Conservation (phyloP, 208 protist genomes). For the Trypanosoma rangeli region DNA sequence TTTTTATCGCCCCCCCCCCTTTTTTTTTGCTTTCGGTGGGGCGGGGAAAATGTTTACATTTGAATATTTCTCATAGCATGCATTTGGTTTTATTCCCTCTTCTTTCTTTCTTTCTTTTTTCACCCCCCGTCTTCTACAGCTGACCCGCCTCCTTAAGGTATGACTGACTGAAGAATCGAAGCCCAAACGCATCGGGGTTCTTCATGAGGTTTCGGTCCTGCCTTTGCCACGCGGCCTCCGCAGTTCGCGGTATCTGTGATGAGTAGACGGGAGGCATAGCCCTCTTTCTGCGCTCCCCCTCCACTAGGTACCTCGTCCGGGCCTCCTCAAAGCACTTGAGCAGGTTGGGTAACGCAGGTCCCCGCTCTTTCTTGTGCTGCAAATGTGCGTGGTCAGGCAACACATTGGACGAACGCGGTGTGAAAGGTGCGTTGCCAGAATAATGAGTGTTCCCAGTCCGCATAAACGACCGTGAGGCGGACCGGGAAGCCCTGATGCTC, state of each 20-base stretch:
- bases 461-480: conserved; percentile 1
- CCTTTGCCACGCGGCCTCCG: neutral
- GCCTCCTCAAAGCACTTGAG: conserved; percentile 67
- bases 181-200: conserved; percentile 63
- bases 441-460: neutral
- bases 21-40: neutral
- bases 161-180: conserved; percentile 46
- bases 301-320: conserved; percentile 51
- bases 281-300: conserved; percentile 49
- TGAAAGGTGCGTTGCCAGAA: neutral
- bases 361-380: neutral
- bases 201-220: conserved; percentile 35
- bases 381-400: neutral
- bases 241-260: conserved; percentile 15
- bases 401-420: neutral
- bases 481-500: conserved; percentile 37
- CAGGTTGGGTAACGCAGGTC: conserved; percentile 44
- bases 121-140: neutral
- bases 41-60: neutral
- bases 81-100: neutral
- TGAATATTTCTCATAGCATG: too few species aligned
- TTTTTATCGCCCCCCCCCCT: too few species aligned
- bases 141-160: neutral
- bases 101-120: neutral
- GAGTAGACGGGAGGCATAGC: conserved; percentile 38